A percentile compares a stretch with the other conserved stretches of the same genome.
Evolutionary conservation across 345 rosid genomes (phyloP).

Genomic region (Camelina sativa): DNA sequence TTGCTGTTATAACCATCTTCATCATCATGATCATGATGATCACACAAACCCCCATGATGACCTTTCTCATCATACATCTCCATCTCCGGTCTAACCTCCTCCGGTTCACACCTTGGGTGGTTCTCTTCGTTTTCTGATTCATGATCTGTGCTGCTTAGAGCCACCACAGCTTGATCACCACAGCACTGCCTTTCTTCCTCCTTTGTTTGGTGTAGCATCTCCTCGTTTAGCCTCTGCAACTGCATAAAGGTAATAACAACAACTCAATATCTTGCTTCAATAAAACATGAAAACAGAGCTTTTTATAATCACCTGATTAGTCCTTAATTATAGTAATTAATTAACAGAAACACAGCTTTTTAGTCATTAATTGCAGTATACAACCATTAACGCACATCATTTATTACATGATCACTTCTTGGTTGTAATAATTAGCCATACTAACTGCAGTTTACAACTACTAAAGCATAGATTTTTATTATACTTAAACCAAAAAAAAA

Average conservation of each 20-base stretch:
- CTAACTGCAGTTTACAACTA: neutral
- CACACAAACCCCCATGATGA: constrained; percentile 49
- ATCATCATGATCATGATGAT: constrained; percentile 17
- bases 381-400: neutral
- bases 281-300: constrained; percentile 18
- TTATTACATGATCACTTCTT: neutral
- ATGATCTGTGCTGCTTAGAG: constrained; percentile 48
- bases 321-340: neutral
- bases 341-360: neutral
- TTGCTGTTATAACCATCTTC: constrained; percentile 41
- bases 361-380: neutral
- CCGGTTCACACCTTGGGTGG: constrained; percentile 25
- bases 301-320: neutral
- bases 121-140: constrained; percentile 56
- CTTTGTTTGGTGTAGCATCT: constrained; percentile 33
- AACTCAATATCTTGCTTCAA: neutral
- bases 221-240: constrained; percentile 66
- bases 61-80: constrained; percentile 42
- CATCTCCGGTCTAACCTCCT: constrained; percentile 42
- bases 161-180: constrained; percentile 46
- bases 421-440: neutral
- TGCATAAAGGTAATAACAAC: constrained; percentile 35
- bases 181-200: constrained; percentile 33
- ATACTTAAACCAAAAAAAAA: neutral
- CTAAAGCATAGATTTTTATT: neutral